A percentile compares a stretch with the other conserved stretches of the same genome.
These are phyloP conservation scores for Gynochthodes officinalis DNA, from an alignment of 257 asterid species.

Conservation along the genomic window DNA sequence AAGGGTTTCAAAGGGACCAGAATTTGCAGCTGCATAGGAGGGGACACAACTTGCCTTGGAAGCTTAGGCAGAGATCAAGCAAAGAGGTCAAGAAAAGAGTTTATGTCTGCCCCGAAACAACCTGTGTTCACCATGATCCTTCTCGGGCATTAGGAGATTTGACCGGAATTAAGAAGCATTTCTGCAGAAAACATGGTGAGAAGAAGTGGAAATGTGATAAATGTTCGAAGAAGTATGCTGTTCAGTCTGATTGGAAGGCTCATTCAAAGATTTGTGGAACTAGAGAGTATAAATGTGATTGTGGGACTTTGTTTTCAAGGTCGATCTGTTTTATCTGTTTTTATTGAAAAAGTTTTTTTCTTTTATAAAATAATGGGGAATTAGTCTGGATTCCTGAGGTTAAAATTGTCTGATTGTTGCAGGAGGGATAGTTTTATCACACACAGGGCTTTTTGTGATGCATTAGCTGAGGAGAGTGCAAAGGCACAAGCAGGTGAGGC, in stretches of 20 bases:
- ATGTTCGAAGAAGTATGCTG: conserved; percentile 83
- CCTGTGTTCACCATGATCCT: conserved; percentile 83
- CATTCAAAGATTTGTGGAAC: conserved; percentile 87
- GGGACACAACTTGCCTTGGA: conserved; percentile 90
- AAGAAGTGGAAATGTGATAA: conserved; percentile 87
- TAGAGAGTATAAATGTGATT: conserved; percentile 75
- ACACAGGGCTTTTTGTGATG: conserved; percentile 93
- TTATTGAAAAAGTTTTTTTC: not conserved
- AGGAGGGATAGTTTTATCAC: conserved; percentile 94
- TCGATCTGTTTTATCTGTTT: conserved; percentile 1
- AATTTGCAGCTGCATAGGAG: conserved; percentile 88
- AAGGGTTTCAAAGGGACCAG: conserved; percentile 91
- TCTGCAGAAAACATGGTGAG: conserved; percentile 85
- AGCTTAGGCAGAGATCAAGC: conserved; percentile 64
- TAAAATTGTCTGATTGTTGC: conserved; percentile 29
- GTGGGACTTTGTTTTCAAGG: conserved; percentile 86
- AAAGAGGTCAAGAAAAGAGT: conserved; percentile 65
- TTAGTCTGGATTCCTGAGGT: conserved; percentile 6
- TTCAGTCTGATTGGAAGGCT: conserved; percentile 91
- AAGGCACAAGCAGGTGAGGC: conserved; percentile 36
- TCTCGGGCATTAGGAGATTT: conserved; percentile 80
- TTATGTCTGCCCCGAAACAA: conserved; percentile 74
- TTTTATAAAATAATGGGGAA: not conserved
- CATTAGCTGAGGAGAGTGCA: conserved; percentile 68
- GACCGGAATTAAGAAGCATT: conserved; percentile 90